Percentiles rank a stretch among this genome's conserved stretches.
These are phyloP conservation scores for Fraxinus pennsylvanica DNA, from an alignment of 257 asterid species.

Conservation along the genomic window DNA sequence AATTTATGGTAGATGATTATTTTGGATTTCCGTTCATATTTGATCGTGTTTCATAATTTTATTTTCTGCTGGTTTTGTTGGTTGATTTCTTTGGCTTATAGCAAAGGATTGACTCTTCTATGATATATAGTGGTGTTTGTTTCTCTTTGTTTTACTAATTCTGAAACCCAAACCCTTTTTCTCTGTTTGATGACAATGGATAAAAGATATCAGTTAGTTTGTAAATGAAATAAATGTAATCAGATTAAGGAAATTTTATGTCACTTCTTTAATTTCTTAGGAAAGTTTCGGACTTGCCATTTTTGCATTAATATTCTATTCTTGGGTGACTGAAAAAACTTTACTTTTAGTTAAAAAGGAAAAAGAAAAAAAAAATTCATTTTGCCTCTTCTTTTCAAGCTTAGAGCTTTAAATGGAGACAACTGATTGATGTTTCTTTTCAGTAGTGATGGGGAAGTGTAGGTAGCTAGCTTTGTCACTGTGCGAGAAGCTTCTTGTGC, in stretches of 20 bases:
- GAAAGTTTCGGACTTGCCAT: not conserved
- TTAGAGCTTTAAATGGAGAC: not conserved
- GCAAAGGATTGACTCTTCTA: not conserved
- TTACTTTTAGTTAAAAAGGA: not conserved
- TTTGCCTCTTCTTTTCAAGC: slow-evolving; percentile 1
- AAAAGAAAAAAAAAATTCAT: not conserved
- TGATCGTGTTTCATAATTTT: not conserved
- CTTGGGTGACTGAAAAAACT: no score
- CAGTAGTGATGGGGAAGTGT: slow-evolving; percentile 4
- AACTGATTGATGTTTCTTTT: not conserved
- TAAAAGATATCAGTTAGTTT: slow-evolving; percentile 6
- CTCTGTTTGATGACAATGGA: slow-evolving; percentile 5
- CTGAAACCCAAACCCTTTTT: slow-evolving; percentile 14
- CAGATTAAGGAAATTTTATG: not conserved
- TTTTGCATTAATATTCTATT: no score
- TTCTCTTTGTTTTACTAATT: slow-evolving; percentile 1
- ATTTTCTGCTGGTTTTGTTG: not conserved
- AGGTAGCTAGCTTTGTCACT: not conserved
- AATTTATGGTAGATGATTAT: no score
- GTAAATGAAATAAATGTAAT: slow-evolving; percentile 19
- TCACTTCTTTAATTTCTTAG: not conserved
- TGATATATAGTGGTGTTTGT: not conserved
- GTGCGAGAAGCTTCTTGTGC: slow-evolving; percentile 12
- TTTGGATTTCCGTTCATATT: no score
- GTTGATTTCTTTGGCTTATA: not conserved